A percentile compares a stretch with the other conserved stretches of the same genome.
Evolutionary conservation across 139 green algal species (phyloP).

Genomic region (Ettlia oleoabundans): DNA sequence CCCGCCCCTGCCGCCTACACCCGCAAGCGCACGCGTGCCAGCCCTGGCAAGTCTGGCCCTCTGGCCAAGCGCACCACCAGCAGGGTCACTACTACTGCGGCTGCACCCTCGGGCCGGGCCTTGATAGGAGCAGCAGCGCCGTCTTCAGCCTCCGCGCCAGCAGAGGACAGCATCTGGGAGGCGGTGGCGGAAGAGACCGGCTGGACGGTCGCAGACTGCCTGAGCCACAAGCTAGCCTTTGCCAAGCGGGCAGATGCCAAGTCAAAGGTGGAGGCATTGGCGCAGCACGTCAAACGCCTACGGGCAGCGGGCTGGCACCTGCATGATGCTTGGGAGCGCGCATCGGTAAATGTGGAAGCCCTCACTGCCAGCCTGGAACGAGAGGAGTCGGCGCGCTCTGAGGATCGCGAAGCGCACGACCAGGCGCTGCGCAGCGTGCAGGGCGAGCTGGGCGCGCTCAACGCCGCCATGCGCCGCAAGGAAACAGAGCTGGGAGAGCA

Average conservation of each 20-base stretch:
- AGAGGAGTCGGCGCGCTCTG: conserved; percentile 26
- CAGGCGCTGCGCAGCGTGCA: conserved; percentile 44
- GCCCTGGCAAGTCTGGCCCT: conserved; percentile 23
- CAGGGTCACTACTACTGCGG: neutral
- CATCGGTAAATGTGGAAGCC: conserved; percentile 16
- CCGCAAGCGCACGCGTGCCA: neutral
- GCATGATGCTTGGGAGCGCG: conserved; percentile 14
- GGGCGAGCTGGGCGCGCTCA: conserved; percentile 52
- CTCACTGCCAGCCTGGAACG: conserved; percentile 16
- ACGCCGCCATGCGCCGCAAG: conserved; percentile 53
- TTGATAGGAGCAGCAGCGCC: neutral
- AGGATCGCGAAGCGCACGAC: conserved; percentile 50
- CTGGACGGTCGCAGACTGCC: conserved; percentile 48
- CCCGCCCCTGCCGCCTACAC: neutral
- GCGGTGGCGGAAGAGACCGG: conserved; percentile 34
- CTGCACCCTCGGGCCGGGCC: neutral
- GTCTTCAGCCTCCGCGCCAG: neutral
- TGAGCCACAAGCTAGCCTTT: conserved; percentile 58
- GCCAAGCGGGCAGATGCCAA: conserved; percentile 54
- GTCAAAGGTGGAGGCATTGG: conserved; percentile 49
- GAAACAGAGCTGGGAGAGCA: conserved; percentile 52
- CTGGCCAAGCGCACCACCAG: neutral
- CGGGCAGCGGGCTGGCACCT: conserved; percentile 56
- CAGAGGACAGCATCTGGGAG: conserved; percentile 39
- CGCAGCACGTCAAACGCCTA: conserved; percentile 52